phyloP scores from a whole-genome alignment of 148 eudicot genomes.

The Chenopodium berlandieri region DNA sequence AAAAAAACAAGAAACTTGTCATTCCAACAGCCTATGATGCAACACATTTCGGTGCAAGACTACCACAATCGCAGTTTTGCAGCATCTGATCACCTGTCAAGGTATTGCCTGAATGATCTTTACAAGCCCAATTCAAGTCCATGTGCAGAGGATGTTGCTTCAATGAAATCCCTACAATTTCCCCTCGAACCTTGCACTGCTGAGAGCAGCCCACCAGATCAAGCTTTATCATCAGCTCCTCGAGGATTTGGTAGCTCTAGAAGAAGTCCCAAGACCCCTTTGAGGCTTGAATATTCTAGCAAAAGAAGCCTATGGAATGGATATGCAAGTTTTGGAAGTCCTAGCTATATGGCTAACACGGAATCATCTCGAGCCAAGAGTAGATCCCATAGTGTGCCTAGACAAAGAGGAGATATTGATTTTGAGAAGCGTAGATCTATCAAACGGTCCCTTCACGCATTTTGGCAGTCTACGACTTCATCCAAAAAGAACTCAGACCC shows the following conservation, averaged over 20 bases:
- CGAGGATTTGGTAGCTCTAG: constrained; percentile 54
- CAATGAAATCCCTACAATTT: constrained; percentile 46
- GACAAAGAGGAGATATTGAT: constrained; percentile 44
- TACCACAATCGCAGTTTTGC: constrained; percentile 40
- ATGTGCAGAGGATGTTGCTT: constrained; percentile 42
- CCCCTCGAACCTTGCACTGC: constrained; percentile 37
- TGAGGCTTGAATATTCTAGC: constrained; percentile 55
- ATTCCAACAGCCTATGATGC: constrained; percentile 21
- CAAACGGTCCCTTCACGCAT: constrained; percentile 33
- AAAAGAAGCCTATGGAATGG: constrained; percentile 50
- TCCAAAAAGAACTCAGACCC: constrained; percentile 33
- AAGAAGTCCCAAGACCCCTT: constrained; percentile 54
- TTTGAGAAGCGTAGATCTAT: constrained; percentile 36
- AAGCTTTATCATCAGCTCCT: constrained; percentile 34
- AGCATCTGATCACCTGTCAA: constrained; percentile 41
- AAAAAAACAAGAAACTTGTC: constrained; percentile 26
- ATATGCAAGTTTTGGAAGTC: constrained; percentile 43
- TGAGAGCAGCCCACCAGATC: constrained; percentile 42
- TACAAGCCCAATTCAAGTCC: constrained; percentile 43
- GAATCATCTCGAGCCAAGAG: constrained; percentile 63
- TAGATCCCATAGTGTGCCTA: constrained; percentile 81
- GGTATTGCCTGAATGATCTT: constrained; percentile 37
- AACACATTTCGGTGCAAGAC: constrained; percentile 37
- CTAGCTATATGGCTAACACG: constrained; percentile 74
- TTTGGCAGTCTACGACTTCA: constrained; percentile 33